Evolutionary conservation across 2,329 filamentous ascomycete genomes (phyloP), one percentile per base, ranked within the genome.

Genomic region (Nothomitra cinnamomea): DNA sequence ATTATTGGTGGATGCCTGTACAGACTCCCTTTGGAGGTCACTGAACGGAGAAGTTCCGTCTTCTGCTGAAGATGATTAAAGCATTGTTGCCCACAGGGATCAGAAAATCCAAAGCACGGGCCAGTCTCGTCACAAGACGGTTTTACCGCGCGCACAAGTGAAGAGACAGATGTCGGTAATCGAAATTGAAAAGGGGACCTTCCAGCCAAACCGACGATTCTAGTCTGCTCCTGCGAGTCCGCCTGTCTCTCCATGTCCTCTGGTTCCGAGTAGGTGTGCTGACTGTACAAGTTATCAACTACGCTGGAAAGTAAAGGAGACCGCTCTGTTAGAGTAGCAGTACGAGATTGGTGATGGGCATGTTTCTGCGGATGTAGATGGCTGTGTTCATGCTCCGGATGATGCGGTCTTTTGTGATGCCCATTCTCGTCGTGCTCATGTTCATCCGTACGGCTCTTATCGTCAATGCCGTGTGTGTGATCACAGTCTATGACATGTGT

Each of bases 71-170:
- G 7, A 21, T 51, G 35, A 61, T 76, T 78, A 59, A 77, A 76
- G 62, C 79, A 82, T 56, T 81, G 77, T 22, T 70, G 68, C 1
- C 78, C 78, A 60, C 79, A 82, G 0, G 76, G 72, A 58, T 81
- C 76, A 2, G 76, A 78, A 58, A 76, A 76, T 0, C 79, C 79
- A 58, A 76, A 77, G 58, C 79, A 83, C 17, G 77, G 75, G 0
- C 77, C 78, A 52, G 73, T 66, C 53, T 76, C 72, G 56, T 79
- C 75, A 58, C 79, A 82, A 2, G 67, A 62, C 1, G 70, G 62
- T 56, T 75, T 75, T 25, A 69, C 67, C 2, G 69, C 69, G 8
- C 67, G 67, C 8, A 79, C 69, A 6, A 80, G 63, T 41, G 71
- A 68, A 6, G 69, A 72, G 21, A 80, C 64, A 25, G 41, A 28